These are phyloP conservation scores for Candida nemodendra DNA, from an alignment of 805 yeast species.

Conservation along the genomic window DNA sequence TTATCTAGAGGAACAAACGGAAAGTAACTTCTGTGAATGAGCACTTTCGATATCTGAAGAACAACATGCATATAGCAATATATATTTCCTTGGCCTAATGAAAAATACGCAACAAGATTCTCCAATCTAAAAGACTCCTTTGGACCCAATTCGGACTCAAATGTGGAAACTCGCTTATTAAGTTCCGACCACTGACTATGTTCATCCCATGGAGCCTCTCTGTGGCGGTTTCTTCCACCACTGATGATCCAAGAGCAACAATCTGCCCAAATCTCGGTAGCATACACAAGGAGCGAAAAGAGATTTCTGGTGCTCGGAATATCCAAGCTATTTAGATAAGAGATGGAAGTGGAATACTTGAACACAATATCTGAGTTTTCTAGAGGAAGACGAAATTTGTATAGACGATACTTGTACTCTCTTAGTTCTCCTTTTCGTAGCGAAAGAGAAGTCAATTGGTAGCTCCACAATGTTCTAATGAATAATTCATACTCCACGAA, in stretches of 20 bases:
- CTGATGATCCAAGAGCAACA: constrained; percentile 16
- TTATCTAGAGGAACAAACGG: constrained; percentile 18
- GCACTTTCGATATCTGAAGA: constrained; percentile 5
- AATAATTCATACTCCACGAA: constrained; percentile 12
- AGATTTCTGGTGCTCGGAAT: constrained; percentile 9
- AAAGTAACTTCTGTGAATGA: constrained; percentile 15
- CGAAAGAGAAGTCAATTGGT: constrained; percentile 16
- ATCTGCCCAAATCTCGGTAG: constrained; percentile 18
- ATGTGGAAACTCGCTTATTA: constrained; percentile 4
- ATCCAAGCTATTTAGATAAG: constrained; percentile 5
- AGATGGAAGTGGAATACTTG: constrained; percentile 4
- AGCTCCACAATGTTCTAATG: constrained; percentile 17
- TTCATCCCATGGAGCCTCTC: constrained; percentile 15
- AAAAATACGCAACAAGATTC: constrained; percentile 12
- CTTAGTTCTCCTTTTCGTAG: constrained; percentile 11
- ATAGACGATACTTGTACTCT: constrained; percentile 8
- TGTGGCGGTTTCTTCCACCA: constrained; percentile 7
- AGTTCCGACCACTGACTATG: constrained; percentile 13
- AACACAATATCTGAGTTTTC: constrained; percentile 15
- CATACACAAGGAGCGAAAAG: constrained; percentile 11
- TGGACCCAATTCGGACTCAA: constrained; percentile 15
- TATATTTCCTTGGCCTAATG: constrained; percentile 13
- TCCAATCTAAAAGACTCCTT: constrained; percentile 9
- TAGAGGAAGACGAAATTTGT: constrained; percentile 11
- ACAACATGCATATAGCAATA: constrained; percentile 16